These are phyloP conservation scores for Phytophthora brassicae DNA, from an alignment of 352 stramenopile species.

Conservation along the genomic window DNA sequence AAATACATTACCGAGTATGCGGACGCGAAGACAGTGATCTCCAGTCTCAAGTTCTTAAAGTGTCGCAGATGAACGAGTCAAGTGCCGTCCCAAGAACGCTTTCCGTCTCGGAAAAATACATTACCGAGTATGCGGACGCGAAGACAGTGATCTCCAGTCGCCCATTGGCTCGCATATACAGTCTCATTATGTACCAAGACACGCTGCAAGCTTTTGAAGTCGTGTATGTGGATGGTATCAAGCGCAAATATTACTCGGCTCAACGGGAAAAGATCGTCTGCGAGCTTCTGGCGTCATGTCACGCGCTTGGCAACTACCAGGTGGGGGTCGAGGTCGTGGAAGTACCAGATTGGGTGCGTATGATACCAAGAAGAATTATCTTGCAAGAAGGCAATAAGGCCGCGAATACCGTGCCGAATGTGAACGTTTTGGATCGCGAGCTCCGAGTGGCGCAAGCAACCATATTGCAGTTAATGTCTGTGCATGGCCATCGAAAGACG, in stretches of 20 bases:
- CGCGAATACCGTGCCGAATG: constrained; percentile 34
- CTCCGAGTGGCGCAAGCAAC: constrained; percentile 64
- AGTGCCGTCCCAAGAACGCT: constrained; percentile 42
- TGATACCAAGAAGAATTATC: constrained; percentile 79
- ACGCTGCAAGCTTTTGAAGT: constrained; percentile 70
- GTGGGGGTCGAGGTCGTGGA: constrained; percentile 57
- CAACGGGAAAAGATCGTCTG: constrained; percentile 77
- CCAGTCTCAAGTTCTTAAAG: constrained; percentile 69
- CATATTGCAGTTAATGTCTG: constrained; percentile 61
- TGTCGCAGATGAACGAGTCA: constrained; percentile 49
- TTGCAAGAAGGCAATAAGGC: constrained; percentile 63
- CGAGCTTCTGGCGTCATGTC: constrained; percentile 73
- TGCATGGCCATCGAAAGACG: constrained; percentile 66
- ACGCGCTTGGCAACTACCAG: constrained; percentile 70
- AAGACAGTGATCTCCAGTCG: constrained; percentile 68
- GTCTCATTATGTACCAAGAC: constrained; percentile 65
- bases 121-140: constrained; percentile 59
- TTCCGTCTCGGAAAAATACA: constrained; percentile 68
- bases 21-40: constrained; percentile 55
- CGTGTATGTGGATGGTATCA: constrained; percentile 73
- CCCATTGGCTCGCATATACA: constrained; percentile 70
- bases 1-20: constrained; percentile 68
- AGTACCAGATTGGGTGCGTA: constrained; percentile 55
- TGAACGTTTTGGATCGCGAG: constrained; percentile 67
- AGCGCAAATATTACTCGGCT: constrained; percentile 62